A percentile compares a stretch with the other conserved stretches of the same genome.
These are phyloP conservation scores for Pisolithus marmoratus DNA, from an alignment of 768 basidiomycete species.

Conservation along the genomic window DNA sequence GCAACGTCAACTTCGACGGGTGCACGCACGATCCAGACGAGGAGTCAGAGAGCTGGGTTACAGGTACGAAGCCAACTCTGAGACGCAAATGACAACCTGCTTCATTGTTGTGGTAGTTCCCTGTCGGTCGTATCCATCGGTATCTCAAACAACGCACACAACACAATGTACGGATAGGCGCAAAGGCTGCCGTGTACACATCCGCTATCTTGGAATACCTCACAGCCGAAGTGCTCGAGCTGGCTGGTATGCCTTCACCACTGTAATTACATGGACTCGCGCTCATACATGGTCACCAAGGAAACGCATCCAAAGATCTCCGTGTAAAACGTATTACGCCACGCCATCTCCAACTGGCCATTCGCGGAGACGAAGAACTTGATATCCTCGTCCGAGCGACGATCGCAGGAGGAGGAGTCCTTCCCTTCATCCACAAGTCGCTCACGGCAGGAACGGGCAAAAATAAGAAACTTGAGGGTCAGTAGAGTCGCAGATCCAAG, in stretches of 20 bases:
- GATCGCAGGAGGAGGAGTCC: constrained; percentile 84
- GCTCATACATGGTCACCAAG: constrained; percentile 31
- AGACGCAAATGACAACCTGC: too few species aligned
- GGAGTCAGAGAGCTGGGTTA: constrained; percentile 82
- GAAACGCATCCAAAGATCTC: constrained; percentile 97
- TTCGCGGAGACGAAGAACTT: constrained; percentile 96
- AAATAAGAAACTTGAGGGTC: constrained; percentile 38
- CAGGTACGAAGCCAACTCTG: constrained; percentile 47
- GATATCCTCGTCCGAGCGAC: constrained; percentile 92
- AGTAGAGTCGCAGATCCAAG: constrained; percentile 9
- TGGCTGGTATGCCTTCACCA: constrained; percentile 62
- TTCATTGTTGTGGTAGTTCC: constrained; percentile 52
- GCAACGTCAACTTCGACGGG: constrained; percentile 8
- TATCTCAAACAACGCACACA: constrained; percentile 90
- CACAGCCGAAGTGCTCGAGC: constrained; percentile 92
- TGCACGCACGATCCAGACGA: constrained; percentile 47
- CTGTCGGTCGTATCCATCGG: constrained; percentile 96
- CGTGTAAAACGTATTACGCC: constrained; percentile 96
- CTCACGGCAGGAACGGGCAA: constrained; percentile 51
- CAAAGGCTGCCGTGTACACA: constrained; percentile 98
- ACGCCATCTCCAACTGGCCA: constrained; percentile 91
- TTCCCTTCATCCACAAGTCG: constrained; percentile 86
- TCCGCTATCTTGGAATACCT: constrained; percentile 94
- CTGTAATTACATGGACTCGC: too few species aligned
- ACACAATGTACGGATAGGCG: constrained; percentile 92